Base-by-base conservation (phyloP, 2,329 filamentous ascomycete genomes). In the Colletotrichum plurivorum region DNA sequence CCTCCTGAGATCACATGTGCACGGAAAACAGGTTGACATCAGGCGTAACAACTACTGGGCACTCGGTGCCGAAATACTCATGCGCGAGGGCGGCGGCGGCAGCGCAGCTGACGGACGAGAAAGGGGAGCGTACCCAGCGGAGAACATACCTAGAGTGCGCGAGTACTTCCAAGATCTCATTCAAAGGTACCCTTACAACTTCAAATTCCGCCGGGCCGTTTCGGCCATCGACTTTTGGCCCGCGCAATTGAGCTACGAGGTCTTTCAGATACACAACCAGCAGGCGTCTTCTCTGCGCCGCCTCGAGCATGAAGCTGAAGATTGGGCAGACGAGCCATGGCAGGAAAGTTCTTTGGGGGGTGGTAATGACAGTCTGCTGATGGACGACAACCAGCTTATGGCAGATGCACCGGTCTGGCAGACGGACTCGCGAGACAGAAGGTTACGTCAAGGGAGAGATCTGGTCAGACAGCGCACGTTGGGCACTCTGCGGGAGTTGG, bases 41-140 rank as follows among this genome's bases (percentile, higher is more conserved):
- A 88, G 94, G 46, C 84, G 84, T 20, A 86, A 91, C 74, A 87
- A 89, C 43, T 87, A 92, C 72, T 98, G 95, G 95, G 91, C 91
- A 15, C 87, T 97, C 52, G 94, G 94, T 0, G 94, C 93, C 2
- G 95, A 97, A 80, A 88, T 98, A 20, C 81, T 97, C 64, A 89
- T 97, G 81, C 88, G 92, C 16, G 81, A 85, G 31, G 85, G 84
- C 7, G 82, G 31, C 49, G 15, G 12, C 49, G 65, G 57, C 25
- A 41, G 71, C 68, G 70, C n/a, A 41, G 20, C 72, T 8, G 60
- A 58, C 18, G 61, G 22, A 18, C 66, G 64, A 27, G 66, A 73
- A 59, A 51, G 54, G 58, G 31, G 60, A 36, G 49, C 53, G 18
- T 72, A 72, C 43, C 76, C 78, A 0, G 79, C 84, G 1, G 78